Evolutionary conservation across 495 filamentous ascomycete species (phyloP), one percentile per base, ranked within the genome.

Genomic region (Penicillium ochrochloron): DNA sequence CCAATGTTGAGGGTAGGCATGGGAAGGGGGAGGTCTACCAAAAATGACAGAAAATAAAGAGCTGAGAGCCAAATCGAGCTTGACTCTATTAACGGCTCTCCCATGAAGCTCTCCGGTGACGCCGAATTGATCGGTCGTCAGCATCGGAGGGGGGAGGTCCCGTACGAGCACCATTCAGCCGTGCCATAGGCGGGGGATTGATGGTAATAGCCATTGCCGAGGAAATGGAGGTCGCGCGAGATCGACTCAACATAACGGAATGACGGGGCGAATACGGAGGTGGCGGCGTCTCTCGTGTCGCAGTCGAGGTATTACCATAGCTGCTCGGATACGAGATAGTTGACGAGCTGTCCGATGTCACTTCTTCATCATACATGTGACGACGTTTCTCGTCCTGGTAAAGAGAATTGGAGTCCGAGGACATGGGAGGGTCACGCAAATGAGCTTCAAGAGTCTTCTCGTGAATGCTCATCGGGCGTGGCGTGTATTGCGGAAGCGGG

Each of bases 301-400:
- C 80, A 10, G 80, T 82, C 0, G 80, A 82, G 7, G 80, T 82
- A 58, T 82, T 80, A 9, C 80, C 80, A 64, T 78, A 82, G 57
- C 78, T 81, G 63, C 80, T 82, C 3, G 78, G 75, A 60, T 80
- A 82, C 12, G 80, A 82, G 62, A 79, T 67, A 15, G 75, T 74
- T 9, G 80, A 82, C 23, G 80, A 80, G 53, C 66, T 73, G 60
- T 81, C 78, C 2, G 77, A 76, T 0, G 73, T 70, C 44, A 71
- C 61, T 27, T 79, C 78, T 19, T 76, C 77, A 14, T 74, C 63
- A 55, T 75, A 72, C 21, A 64, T 58, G n/a, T 70, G 61, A 42
- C 67, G 67, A 48, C 60, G 65, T 51, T 82, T 82, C 60, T 80
- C 77, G 27, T 80, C 75, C 1, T 66, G 53, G 39, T 57, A 44